phyloP scores from a whole-genome alignment of 306 rosid species.

The Alnus glutinosa region DNA sequence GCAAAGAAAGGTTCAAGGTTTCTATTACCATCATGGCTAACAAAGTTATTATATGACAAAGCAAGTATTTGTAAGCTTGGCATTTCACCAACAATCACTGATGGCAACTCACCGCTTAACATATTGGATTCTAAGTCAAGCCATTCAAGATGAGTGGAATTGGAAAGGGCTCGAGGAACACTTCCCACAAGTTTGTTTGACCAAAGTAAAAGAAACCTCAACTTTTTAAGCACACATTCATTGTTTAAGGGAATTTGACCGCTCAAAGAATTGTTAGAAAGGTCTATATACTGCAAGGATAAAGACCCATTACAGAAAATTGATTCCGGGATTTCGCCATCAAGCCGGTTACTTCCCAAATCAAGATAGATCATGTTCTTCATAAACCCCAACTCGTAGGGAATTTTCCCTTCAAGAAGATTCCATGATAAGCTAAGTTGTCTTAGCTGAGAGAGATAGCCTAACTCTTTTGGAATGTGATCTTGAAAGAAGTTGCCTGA shows the following conservation, averaged over 20 bases:
- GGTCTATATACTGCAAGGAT: slow-evolving; percentile 66
- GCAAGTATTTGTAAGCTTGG: slow-evolving; percentile 68
- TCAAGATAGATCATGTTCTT: slow-evolving; percentile 65
- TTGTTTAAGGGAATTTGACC: slow-evolving; percentile 64
- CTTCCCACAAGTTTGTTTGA: slow-evolving; percentile 67
- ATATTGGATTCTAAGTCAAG: slow-evolving; percentile 76
- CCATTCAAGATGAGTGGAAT: slow-evolving; percentile 77
- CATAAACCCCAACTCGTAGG: slow-evolving; percentile 61
- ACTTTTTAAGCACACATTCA: slow-evolving; percentile 52
- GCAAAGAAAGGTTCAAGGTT: slow-evolving; percentile 80
- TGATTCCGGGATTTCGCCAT: slow-evolving; percentile 60
- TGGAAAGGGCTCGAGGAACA: slow-evolving; percentile 68
- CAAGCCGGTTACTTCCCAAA: slow-evolving; percentile 66
- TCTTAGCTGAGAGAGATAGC: slow-evolving; percentile 50
- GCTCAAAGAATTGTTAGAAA: slow-evolving; percentile 74
- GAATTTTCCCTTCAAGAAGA: slow-evolving; percentile 60
- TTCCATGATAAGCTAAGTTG: slow-evolving; percentile 68
- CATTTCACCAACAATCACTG: slow-evolving; percentile 48
- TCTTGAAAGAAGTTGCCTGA: slow-evolving; percentile 71
- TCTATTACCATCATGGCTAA: slow-evolving; percentile 75
- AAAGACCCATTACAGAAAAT: slow-evolving; percentile 73
- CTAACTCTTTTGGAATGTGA: slow-evolving; percentile 68
- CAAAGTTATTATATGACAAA: slow-evolving; percentile 71
- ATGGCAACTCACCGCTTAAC: slow-evolving; percentile 70
- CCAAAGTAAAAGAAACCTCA: slow-evolving; percentile 79